Evolutionary conservation across 441 rosid genomes (phyloP).

Genomic region (Monsonia emarginata): DNA sequence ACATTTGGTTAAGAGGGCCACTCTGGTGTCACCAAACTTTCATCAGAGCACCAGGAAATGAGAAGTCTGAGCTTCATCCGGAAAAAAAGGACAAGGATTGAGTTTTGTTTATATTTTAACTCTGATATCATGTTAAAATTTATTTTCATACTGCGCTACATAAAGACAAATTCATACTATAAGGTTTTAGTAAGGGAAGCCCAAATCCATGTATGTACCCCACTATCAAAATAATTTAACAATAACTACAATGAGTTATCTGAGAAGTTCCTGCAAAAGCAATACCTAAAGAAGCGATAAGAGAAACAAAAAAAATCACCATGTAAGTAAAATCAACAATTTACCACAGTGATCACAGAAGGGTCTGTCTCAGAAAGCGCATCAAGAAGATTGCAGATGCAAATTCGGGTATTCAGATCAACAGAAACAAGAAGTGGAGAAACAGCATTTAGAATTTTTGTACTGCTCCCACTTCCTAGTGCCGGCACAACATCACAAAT

Average conservation of each 20-base stretch:
- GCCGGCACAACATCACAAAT: constrained; percentile 47
- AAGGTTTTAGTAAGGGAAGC: not conserved
- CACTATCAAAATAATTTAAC: not conserved
- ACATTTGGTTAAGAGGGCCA: too few relatives aligned
- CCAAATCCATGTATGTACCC: not conserved
- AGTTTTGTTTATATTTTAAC: too few relatives aligned
- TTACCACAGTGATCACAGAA: constrained; percentile 59
- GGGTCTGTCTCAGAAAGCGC: constrained; percentile 58
- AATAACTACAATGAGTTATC: not conserved
- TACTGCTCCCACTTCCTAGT: constrained; percentile 37
- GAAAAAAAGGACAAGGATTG: too few relatives aligned
- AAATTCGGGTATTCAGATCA: constrained; percentile 49
- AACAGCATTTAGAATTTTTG: constrained; percentile 40
- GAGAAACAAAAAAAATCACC: not conserved
- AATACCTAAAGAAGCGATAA: not conserved
- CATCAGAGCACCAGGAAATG: too few relatives aligned
- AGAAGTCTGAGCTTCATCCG: too few relatives aligned
- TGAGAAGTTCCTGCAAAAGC: not conserved
- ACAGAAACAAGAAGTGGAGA: constrained; percentile 66
- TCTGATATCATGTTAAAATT: too few relatives aligned
- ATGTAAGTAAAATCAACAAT: not conserved
- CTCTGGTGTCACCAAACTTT: too few relatives aligned
- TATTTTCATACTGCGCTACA: too few relatives aligned
- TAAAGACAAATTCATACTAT: constrained; percentile 5
- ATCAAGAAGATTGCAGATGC: constrained; percentile 61